A percentile compares a stretch with the other conserved stretches of the same genome.
phyloP scores from a whole-genome alignment of 1,284 basidiomycete genomes.

The Phylloboletellus chloephorus region DNA sequence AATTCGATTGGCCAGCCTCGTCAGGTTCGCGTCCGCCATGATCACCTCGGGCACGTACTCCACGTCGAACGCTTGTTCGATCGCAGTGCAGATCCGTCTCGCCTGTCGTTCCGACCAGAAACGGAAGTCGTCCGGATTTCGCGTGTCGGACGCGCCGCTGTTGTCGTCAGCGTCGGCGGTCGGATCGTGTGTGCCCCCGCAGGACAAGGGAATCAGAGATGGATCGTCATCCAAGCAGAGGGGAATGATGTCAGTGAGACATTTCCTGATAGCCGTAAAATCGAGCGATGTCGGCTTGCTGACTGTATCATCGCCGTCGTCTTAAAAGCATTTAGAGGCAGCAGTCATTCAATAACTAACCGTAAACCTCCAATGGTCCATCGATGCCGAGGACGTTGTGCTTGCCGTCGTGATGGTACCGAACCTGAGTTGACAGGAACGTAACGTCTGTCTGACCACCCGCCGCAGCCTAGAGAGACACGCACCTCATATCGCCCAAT shows the following conservation, averaged over 20 bases:
- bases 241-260: slow-evolving; percentile 73
- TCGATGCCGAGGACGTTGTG: slow-evolving; percentile 90
- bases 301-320: slow-evolving; percentile 41
- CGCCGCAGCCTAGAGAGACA: neutral
- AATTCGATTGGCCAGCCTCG: slow-evolving; percentile 76
- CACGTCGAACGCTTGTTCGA: slow-evolving; percentile 79
- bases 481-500: slow-evolving; percentile 82
- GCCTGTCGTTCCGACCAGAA: slow-evolving; percentile 92
- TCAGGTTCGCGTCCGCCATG: slow-evolving; percentile 89
- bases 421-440: slow-evolving; percentile 41
- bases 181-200: slow-evolving; percentile 37
- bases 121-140: slow-evolving; percentile 87
- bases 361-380: slow-evolving; percentile 83
- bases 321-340: slow-evolving; percentile 1
- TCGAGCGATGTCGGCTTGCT: slow-evolving; percentile 58
- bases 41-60: slow-evolving; percentile 89
- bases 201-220: slow-evolving; percentile 73
- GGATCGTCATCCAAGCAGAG: slow-evolving; percentile 85
- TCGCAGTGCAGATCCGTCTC: slow-evolving; percentile 73
- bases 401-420: slow-evolving; percentile 90
- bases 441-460: neutral
- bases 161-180: slow-evolving; percentile 13
- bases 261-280: slow-evolving; percentile 59
- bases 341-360: slow-evolving; percentile 41
- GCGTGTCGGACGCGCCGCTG: slow-evolving; percentile 36